These are phyloP conservation scores for Phytophthora crassamura DNA, from an alignment of 352 stramenopile genomes.

Conservation along the genomic window DNA sequence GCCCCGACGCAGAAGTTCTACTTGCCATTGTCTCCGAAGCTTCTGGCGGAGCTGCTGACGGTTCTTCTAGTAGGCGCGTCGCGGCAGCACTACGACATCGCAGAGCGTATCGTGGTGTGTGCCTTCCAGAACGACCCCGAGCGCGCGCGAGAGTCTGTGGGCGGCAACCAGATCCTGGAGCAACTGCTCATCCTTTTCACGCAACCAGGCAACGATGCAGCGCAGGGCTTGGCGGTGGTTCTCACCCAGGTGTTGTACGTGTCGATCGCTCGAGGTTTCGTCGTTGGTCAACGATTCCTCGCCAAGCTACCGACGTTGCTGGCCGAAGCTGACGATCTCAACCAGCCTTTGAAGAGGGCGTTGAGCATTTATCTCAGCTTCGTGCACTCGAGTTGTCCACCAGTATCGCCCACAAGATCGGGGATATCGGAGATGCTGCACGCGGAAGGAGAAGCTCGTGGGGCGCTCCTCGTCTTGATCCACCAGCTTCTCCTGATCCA, in stretches of 20 bases:
- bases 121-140: conserved; percentile 52
- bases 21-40: conserved; percentile 54
- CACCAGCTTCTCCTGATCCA: conserved; percentile 30
- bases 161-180: conserved; percentile 68
- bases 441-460: conserved; percentile 40
- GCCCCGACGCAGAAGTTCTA: conserved; percentile 32
- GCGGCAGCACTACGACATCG: conserved; percentile 39
- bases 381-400: conserved; percentile 37
- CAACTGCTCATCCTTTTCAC: conserved; percentile 73
- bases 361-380: conserved; percentile 66
- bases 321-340: conserved; percentile 1
- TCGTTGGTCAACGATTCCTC: conserved; percentile 66
- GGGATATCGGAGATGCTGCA: conserved; percentile 54
- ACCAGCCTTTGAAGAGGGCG: conserved; percentile 45
- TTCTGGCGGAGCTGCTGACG: conserved; percentile 72
- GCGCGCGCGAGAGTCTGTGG: conserved; percentile 51
- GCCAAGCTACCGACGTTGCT: conserved; percentile 59
- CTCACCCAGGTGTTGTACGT: conserved; percentile 64
- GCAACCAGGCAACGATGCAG: conserved; percentile 40
- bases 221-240: conserved; percentile 42
- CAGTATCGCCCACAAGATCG: conserved; percentile 31
- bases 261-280: conserved; percentile 45
- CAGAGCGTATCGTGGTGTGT: conserved; percentile 57
- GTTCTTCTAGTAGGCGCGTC: conserved; percentile 63
- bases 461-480: conserved; percentile 28